phyloP scores from a whole-genome alignment of 1,284 basidiomycete species.

The Heterobasidion occidentale region DNA sequence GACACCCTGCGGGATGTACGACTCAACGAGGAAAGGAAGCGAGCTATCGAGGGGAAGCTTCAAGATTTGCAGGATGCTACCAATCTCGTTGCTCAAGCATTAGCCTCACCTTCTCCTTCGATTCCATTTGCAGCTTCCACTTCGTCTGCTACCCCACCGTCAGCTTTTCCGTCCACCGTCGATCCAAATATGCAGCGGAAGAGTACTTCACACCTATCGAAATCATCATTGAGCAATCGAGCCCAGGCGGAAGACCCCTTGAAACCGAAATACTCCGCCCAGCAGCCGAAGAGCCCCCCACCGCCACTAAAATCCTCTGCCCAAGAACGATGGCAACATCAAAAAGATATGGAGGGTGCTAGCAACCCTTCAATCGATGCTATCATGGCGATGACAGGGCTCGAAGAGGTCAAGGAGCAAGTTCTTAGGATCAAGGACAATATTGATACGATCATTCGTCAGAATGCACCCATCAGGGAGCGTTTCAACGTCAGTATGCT shows the following conservation, averaged over 20 bases:
- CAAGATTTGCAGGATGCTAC: constrained; percentile 22
- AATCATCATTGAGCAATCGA: background rate
- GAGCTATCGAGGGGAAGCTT: constrained; percentile 22
- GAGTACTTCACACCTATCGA: background rate
- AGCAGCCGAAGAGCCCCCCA: background rate
- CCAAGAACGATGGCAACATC: constrained; percentile 18
- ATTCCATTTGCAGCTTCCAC: too few species aligned
- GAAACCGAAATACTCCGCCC: background rate
- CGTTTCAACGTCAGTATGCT: constrained; percentile 25
- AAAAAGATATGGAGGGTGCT: constrained; percentile 21
- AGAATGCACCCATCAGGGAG: constrained; percentile 23
- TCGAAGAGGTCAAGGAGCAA: constrained; percentile 24
- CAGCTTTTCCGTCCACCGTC: too few species aligned
- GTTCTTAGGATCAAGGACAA: constrained; percentile 22
- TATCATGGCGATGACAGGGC: constrained; percentile 25
- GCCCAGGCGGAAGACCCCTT: background rate
- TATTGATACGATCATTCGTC: constrained; percentile 19
- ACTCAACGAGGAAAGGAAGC: constrained; percentile 18
- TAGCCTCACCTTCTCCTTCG: background rate
- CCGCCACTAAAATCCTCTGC: constrained; percentile 3
- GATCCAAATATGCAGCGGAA: background rate
- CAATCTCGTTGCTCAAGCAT: background rate
- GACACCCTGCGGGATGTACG: constrained; percentile 21
- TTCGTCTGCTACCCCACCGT: too few species aligned
- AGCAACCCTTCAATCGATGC: constrained; percentile 18